Conservation (phyloP, 1,139 yeast genomes). For the Candida mesenterica region DNA sequence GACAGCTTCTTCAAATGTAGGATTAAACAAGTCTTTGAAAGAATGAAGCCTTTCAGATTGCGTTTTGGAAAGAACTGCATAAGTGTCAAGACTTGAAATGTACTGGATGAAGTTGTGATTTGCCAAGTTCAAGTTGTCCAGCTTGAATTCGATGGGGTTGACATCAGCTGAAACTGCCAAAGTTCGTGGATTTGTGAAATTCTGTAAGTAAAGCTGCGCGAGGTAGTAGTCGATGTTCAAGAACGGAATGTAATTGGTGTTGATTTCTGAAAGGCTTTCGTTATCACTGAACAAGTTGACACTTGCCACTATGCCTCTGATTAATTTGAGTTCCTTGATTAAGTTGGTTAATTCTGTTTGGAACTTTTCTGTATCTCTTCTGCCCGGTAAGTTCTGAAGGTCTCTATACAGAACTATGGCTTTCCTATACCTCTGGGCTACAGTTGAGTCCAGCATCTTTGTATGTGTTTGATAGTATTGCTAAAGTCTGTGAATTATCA, state of each 20-base stretch:
- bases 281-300: constrained; percentile 55
- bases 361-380: constrained; percentile 28
- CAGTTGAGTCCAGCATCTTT: constrained; percentile 8
- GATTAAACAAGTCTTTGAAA: constrained; percentile 40
- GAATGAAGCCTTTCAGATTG: constrained; percentile 42
- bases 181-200: constrained; percentile 7
- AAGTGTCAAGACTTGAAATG: constrained; percentile 37
- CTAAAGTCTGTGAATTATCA: background rate
- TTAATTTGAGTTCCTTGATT: constrained; percentile 28
- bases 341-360: constrained; percentile 23
- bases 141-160: constrained; percentile 25
- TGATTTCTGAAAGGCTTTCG: constrained; percentile 57
- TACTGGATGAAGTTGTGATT: constrained; percentile 45
- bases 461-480: too few relatives aligned
- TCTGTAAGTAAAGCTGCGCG: constrained; percentile 31
- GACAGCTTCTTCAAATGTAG: constrained; percentile 35
- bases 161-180: constrained; percentile 5
- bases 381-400: constrained; percentile 11
- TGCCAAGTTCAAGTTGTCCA: constrained; percentile 40
- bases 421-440: constrained; percentile 17
- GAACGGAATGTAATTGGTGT: constrained; percentile 55
- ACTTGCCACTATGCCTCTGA: constrained; percentile 26
- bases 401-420: constrained; percentile 12
- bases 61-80: constrained; percentile 37
- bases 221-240: constrained; percentile 52